These are phyloP conservation scores for Xylaria intraflava DNA, from an alignment of 495 filamentous ascomycete species.

Conservation along the genomic window DNA sequence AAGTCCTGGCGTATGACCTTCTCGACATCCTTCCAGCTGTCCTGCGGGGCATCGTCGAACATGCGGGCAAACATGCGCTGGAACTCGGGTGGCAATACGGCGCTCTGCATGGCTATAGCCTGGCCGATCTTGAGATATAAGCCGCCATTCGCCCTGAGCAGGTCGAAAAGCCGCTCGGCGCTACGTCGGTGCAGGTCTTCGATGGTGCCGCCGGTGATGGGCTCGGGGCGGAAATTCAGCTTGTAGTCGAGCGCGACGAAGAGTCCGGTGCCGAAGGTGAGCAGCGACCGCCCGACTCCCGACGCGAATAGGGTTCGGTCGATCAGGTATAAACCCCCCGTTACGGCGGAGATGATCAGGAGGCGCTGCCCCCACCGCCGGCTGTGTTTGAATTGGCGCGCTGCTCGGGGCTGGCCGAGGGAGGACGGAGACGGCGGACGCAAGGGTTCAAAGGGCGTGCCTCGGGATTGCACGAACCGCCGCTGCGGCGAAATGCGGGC, in stretches of 20 bases:
- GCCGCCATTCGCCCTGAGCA: slow-evolving; percentile 81
- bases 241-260: slow-evolving; percentile 90
- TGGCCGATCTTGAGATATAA: slow-evolving; percentile 97
- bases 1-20: slow-evolving; percentile 84
- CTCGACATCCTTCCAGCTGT: slow-evolving; percentile 83
- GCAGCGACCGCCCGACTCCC: slow-evolving; percentile 67
- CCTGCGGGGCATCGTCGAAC: slow-evolving; percentile 98
- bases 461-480: not conserved
- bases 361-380: slow-evolving; percentile 72
- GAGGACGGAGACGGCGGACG: slow-evolving; percentile 72
- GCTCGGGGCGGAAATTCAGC: slow-evolving; percentile 82
- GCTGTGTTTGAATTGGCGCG: slow-evolving; percentile 58
- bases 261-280: slow-evolving; percentile 73
- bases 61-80: slow-evolving; percentile 91
- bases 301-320: slow-evolving; percentile 73
- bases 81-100: slow-evolving; percentile 85
- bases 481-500: not conserved
- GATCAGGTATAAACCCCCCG: slow-evolving; percentile 55
- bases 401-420: slow-evolving; percentile 64
- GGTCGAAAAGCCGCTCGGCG: slow-evolving; percentile 70
- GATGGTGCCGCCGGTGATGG: slow-evolving; percentile 60
- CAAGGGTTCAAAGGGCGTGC: slow-evolving; percentile 55
- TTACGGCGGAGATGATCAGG: slow-evolving; percentile 51
- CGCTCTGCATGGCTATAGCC: slow-evolving; percentile 96
- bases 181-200: slow-evolving; percentile 69